These are phyloP conservation scores for Aspergillus tanneri DNA, from an alignment of 2,329 filamentous ascomycete species.

Conservation along the genomic window DNA sequence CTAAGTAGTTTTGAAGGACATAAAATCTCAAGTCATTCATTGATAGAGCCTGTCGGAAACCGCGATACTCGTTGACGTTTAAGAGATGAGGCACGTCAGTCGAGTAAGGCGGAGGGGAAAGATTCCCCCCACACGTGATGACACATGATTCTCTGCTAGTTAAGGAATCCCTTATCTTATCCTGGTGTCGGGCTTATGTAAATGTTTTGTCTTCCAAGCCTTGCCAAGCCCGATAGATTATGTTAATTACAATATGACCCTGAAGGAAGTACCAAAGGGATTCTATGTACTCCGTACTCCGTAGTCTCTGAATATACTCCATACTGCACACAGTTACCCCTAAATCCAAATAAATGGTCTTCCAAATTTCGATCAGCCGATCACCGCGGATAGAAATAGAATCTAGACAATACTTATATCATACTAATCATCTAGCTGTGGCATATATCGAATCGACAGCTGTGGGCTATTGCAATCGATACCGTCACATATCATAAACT, in stretches of 20 bases:
- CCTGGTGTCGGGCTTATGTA: no score
- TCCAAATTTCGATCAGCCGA: not conserved
- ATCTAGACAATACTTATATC: no score
- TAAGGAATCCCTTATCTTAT: slow-evolving; percentile 14
- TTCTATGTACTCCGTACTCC: no score
- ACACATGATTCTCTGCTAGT: slow-evolving; percentile 15
- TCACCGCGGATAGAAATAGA: no score
- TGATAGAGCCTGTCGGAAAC: not conserved
- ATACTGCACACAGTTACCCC: not conserved
- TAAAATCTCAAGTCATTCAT: not conserved
- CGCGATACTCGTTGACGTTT: not conserved
- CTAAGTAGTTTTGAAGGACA: no score
- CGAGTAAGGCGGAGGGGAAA: slow-evolving; percentile 3
- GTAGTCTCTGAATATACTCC: not conserved
- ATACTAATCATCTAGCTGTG: no score
- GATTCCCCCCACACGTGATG: slow-evolving; percentile 20
- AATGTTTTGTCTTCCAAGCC: no score
- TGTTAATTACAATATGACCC: no score
- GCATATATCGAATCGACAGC: no score
- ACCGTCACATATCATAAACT: not conserved
- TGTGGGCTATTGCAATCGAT: no score
- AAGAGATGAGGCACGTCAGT: not conserved
- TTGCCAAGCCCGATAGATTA: no score
- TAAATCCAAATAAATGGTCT: not conserved
- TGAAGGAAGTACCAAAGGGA: no score